A percentile compares a stretch with the other conserved stretches of the same genome.
Conservation (phyloP, 2,329 filamentous ascomycete species). For the Fusarium graminum region DNA sequence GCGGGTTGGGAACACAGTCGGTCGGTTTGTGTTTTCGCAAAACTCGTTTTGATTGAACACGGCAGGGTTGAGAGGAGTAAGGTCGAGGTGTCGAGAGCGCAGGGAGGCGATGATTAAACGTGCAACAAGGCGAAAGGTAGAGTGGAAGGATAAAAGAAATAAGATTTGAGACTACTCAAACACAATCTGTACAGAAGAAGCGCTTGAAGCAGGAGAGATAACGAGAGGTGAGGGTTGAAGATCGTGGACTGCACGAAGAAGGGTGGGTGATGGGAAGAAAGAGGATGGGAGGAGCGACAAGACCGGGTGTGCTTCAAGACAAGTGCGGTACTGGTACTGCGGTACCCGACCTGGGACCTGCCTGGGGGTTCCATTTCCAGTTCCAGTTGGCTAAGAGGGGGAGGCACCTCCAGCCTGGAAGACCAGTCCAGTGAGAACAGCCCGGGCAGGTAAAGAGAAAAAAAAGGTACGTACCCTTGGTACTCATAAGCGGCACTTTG, state of each 20-base stretch:
- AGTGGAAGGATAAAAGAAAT: slow-evolving; percentile 28
- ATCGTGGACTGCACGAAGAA: slow-evolving; percentile 54
- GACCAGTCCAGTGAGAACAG: slow-evolving; percentile 14
- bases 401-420: slow-evolving; percentile 27
- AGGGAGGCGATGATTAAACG: slow-evolving; percentile 35
- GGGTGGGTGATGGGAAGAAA: slow-evolving; percentile 52
- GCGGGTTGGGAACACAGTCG: slow-evolving; percentile 43
- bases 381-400: slow-evolving; percentile 47
- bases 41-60: slow-evolving; percentile 51
- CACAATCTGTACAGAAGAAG: slow-evolving; percentile 42
- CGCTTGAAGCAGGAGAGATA: slow-evolving; percentile 41
- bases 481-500: slow-evolving; percentile 43
- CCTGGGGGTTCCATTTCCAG: slow-evolving; percentile 46
- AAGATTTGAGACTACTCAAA: slow-evolving; percentile 46
- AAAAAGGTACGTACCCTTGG: slow-evolving; percentile 49
- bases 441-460: slow-evolving; percentile 18
- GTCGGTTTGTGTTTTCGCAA: slow-evolving; percentile 51
- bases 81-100: slow-evolving; percentile 47
- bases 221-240: slow-evolving; percentile 41
- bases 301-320: slow-evolving; percentile 51
- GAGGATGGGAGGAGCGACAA: slow-evolving; percentile 57
- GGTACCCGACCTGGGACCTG: slow-evolving; percentile 48
- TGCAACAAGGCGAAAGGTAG: slow-evolving; percentile 18
- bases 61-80: slow-evolving; percentile 46
- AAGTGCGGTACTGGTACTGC: slow-evolving; percentile 47